Base-by-base conservation (phyloP, 495 filamentous ascomycete genomes). In the Tuber microsphaerosporum region DNA sequence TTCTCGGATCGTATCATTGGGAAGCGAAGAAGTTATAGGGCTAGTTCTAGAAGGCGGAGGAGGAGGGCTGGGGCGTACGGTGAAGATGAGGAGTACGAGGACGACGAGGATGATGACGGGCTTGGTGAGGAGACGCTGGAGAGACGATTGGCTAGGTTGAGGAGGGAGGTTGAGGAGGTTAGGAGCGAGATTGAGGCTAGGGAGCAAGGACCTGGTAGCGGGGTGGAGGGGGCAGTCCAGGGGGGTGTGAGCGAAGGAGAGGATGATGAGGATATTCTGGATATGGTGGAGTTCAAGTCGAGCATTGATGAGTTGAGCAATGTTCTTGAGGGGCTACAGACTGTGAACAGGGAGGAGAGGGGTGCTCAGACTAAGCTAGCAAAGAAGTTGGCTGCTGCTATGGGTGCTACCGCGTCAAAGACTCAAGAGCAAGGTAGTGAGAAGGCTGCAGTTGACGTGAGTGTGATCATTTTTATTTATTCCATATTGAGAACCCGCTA, bases 11-110 rank as follows among this genome's bases (percentile, higher is more conserved):
- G 92, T 72, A 89, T 97, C 39, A 88, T 86, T 41, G 86, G 87
- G 51, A 95, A 94, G 82, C 88, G 93, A 46, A 91, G 91, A 84
- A 91, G 91, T 45, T 97, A 97, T 85, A 89, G 88, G 79, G 90
- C 89, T 45, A 91, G 91, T 20, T 89, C 86, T 43, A 87, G 90
- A 76, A 88, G 90, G 68, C 87, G 89, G 72, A 87, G 89, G 65
- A 87, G 87, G 80, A 83, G 87, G 14, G 85, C 89, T 10, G 89
- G 88, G 10, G 89, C 88, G 12, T 87, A 89, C 71, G 89, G 91
- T 72, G 89, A 86, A 71, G 86, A 90, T 41, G 90, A 91, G 70
- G 75, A 77, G 4, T 81, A 76, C 42, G 75, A 78, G 2, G 80
- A 80, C 39, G 75, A 81, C 37, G 79, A 83, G 45, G 75, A 82